Conservation (phyloP, 257 asterid species). For the Solanum infundibuliforme region DNA sequence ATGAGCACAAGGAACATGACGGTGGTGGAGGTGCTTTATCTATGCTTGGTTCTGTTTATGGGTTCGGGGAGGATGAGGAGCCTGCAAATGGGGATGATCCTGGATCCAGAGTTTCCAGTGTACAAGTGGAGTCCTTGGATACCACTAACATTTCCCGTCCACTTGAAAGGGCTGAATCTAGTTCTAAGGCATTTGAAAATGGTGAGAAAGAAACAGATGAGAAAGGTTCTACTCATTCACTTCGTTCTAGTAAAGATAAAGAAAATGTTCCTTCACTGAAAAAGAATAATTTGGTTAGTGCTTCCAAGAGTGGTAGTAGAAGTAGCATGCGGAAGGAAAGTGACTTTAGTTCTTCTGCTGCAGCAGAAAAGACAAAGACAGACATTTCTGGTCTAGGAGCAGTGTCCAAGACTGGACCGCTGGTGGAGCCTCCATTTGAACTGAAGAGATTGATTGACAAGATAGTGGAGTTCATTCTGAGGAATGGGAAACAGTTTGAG, state of each 20-base stretch:
- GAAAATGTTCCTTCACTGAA: conserved; percentile 38
- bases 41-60: conserved; percentile 86
- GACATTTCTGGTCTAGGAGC: conserved; percentile 8
- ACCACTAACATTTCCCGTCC: conserved; percentile 16
- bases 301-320: conserved; percentile 29
- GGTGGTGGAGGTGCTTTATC: conserved; percentile 63
- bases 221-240: conserved; percentile 15
- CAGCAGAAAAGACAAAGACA: conserved; percentile 23
- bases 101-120: conserved; percentile 14
- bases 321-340: conserved; percentile 28
- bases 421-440: conserved; percentile 77
- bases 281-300: conserved; percentile 39
- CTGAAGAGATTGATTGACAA: conserved; percentile 59
- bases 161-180: conserved; percentile 22
- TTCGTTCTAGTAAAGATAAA: conserved; percentile 24
- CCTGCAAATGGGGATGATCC: conserved; percentile 21
- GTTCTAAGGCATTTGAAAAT: conserved; percentile 21
- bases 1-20: conserved; percentile 17
- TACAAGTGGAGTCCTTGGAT: conserved; percentile 1
- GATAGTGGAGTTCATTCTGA: conserved; percentile 62
- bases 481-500: conserved; percentile 84
- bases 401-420: conserved; percentile 24
- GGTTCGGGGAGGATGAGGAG: conserved; percentile 86
- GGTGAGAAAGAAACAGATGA: conserved; percentile 27
- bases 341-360: conserved; percentile 20